A percentile compares a stretch with the other conserved stretches of the same genome.
Evolutionary conservation across 129 eudicot genomes (phyloP).

Genomic region (Centaurea solstitialis): DNA sequence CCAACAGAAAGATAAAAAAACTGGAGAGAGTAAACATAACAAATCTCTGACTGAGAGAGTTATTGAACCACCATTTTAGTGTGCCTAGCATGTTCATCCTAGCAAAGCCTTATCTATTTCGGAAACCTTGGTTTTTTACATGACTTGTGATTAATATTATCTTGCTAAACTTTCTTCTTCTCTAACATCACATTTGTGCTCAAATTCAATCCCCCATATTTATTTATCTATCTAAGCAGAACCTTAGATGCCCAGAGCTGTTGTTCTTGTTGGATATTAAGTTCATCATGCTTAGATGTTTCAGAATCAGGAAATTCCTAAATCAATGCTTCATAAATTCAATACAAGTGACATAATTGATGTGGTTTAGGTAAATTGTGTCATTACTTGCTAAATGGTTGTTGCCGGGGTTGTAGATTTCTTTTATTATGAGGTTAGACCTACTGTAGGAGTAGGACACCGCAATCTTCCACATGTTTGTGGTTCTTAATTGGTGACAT

Average conservation of each 20-base stretch:
- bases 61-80: neutral
- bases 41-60: neutral
- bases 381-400: neutral
- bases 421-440: neutral
- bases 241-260: neutral
- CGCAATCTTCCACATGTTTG: neutral
- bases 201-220: neutral
- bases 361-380: neutral
- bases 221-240: neutral
- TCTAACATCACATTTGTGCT: neutral
- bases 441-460: too few relatives aligned
- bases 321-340: neutral
- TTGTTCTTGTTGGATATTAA: neutral
- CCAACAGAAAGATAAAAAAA: neutral
- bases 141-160: neutral
- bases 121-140: neutral
- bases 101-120: neutral
- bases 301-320: neutral
- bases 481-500: neutral
- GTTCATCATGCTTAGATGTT: neutral
- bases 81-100: neutral
- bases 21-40: neutral
- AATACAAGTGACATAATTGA: neutral
- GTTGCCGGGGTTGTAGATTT: neutral
- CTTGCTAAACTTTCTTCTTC: neutral